Conservation (phyloP, 352 stramenopile genomes). For the Globisporangium rhizosaccharum region DNA sequence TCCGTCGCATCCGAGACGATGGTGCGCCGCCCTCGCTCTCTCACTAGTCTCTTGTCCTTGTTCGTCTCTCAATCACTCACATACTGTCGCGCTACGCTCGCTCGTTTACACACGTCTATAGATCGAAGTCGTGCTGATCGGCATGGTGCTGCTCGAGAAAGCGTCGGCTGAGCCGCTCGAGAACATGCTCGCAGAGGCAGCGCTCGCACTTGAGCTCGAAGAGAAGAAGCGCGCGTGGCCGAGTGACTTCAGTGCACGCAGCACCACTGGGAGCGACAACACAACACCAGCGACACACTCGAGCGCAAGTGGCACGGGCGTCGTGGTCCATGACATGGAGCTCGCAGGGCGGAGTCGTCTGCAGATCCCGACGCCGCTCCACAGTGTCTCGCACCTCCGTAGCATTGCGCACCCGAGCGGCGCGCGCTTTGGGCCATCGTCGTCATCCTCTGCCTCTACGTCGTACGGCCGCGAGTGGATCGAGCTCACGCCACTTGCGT, state of each 20-base stretch:
- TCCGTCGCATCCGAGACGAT: slow-evolving; percentile 78
- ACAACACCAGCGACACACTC: not conserved
- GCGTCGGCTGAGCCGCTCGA: slow-evolving; percentile 39
- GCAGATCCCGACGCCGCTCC: slow-evolving; percentile 36
- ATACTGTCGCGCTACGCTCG: not conserved
- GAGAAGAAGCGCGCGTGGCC: slow-evolving; percentile 18
- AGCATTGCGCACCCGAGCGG: slow-evolving; percentile 12
- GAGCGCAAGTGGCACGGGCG: not conserved
- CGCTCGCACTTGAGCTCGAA: slow-evolving; percentile 33
- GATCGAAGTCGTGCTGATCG: slow-evolving; percentile 82
- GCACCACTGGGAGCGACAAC: not conserved
- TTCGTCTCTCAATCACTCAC: not conserved
- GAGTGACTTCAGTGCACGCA: not conserved
- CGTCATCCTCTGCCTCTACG: slow-evolving; percentile 5
- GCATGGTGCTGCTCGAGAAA: slow-evolving; percentile 69
- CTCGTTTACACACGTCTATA: slow-evolving; percentile 10
- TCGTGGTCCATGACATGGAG: slow-evolving; percentile 30
- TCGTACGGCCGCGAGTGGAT: slow-evolving; percentile 74
- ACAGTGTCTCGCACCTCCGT: slow-evolving; percentile 29
- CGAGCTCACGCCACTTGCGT: slow-evolving; percentile 75
- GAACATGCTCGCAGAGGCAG: slow-evolving; percentile 38
- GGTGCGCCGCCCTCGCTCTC: slow-evolving; percentile 22
- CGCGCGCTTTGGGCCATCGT: slow-evolving; percentile 11
- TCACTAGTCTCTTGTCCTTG: not conserved
- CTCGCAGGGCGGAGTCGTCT: slow-evolving; percentile 31